Percentiles rank a stretch among this genome's conserved stretches.
These are phyloP conservation scores for Ganoderma lucidum DNA, from an alignment of 1,284 basidiomycete species.

Conservation along the genomic window DNA sequence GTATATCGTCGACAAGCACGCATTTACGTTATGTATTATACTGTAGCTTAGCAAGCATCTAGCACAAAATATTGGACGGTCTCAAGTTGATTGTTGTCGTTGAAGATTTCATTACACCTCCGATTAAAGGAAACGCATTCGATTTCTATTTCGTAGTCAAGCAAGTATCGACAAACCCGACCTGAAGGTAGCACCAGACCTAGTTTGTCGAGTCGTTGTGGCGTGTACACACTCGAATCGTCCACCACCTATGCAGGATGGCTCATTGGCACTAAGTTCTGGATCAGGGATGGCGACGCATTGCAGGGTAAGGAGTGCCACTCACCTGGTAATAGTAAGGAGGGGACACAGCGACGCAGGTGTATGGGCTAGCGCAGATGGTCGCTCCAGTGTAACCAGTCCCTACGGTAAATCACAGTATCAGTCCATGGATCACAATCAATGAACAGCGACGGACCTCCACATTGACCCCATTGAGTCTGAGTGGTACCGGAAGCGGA, in stretches of 20 bases:
- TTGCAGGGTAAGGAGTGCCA: background rate
- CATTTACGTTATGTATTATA: conserved; percentile 17
- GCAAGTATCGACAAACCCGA: background rate
- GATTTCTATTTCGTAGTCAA: too few relatives aligned
- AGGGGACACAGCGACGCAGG: conserved; percentile 56
- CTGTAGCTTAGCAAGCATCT: conserved; percentile 9
- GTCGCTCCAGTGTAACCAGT: conserved; percentile 59
- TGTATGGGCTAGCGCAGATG: conserved; percentile 50
- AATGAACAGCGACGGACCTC: conserved; percentile 43
- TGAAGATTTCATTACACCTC: background rate
- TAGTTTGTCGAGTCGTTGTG: too few relatives aligned
- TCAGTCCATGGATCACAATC: background rate
- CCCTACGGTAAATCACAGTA: conserved; percentile 34
- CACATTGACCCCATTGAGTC: conserved; percentile 62
- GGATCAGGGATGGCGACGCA: background rate
- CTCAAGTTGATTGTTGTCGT: background rate
- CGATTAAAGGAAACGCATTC: background rate
- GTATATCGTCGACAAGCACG: conserved; percentile 18
- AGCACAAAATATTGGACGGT: conserved; percentile 5
- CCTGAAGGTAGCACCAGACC: background rate
- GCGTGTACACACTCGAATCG: too few relatives aligned
- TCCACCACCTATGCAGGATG: background rate
- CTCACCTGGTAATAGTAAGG: conserved; percentile 63
- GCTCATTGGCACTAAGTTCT: conserved; percentile 15
- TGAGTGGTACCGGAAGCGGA: conserved; percentile 50